These are phyloP conservation scores for Podospora bellae-mahoneyi DNA, from an alignment of 495 filamentous ascomycete genomes.

Conservation along the genomic window DNA sequence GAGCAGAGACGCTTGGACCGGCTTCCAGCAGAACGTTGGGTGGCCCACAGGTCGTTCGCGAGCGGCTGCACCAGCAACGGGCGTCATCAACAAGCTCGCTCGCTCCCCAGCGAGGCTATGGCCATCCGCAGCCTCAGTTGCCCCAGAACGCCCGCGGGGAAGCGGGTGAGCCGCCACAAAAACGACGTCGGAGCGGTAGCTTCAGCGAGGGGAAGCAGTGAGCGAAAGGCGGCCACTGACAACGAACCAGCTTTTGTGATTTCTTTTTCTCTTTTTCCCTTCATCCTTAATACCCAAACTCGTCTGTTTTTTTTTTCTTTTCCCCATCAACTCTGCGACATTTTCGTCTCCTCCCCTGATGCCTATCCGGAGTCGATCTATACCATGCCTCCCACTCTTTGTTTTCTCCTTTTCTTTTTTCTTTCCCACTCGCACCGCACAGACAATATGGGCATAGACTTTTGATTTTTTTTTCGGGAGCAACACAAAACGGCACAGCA, in stretches of 20 bases:
- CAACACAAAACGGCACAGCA: not conserved
- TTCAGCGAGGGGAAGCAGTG: not conserved
- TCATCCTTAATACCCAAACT: not conserved
- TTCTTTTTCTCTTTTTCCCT: constrained; percentile 3
- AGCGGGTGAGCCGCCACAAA: not conserved
- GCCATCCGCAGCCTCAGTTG: too few relatives aligned
- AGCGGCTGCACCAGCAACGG: too few relatives aligned
- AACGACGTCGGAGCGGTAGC: not conserved
- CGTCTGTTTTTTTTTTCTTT: not conserved
- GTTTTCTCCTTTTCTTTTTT: not conserved
- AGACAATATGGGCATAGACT: not conserved
- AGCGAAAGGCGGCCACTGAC: not conserved
- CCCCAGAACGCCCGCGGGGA: not conserved
- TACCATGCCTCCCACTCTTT: not conserved
- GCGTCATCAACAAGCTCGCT: too few relatives aligned
- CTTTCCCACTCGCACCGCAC: not conserved
- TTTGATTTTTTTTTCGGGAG: not conserved
- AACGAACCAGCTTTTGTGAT: not conserved
- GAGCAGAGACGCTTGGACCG: not conserved
- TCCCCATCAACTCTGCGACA: not conserved
- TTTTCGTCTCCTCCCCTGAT: not conserved
- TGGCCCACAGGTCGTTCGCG: too few relatives aligned
- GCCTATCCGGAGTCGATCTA: not conserved
- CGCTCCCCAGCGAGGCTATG: too few relatives aligned
- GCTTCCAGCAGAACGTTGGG: too few relatives aligned